Evolutionary conservation across 1,284 basidiomycete genomes (phyloP), one percentile per base, ranked within the genome.

Genomic region (Malassezia restricta): DNA sequence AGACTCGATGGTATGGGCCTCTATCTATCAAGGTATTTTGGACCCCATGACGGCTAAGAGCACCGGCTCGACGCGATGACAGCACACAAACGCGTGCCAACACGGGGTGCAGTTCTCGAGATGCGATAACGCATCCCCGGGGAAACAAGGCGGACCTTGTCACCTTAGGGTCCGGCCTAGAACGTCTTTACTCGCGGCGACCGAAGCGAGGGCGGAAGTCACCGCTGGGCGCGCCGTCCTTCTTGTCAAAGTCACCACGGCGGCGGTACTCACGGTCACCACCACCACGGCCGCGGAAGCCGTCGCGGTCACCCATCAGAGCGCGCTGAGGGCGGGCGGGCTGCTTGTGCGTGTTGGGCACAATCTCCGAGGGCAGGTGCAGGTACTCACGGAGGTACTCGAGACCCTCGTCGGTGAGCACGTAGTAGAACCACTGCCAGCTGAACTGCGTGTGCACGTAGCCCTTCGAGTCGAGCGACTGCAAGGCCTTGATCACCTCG

Each of bases 401-500:
- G 29, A 73, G 65, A 58, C 70, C 70, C 62, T 73, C 70, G 56
- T 69, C 61, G 43, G 67, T 73, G 53, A 73, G 64, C 40, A 67
- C 64, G 64, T 73, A 73, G 63, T 65, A 76, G 72, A 74, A 76
- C 73, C 71, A 76, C 63, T 75, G 75, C 76, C 76, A 76, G 58
- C 73, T 75, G 73, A 76, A 77, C 76, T 91, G 91, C 65, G 92
- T 96, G 83, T 96, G 94, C 77, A 98, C 89, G 77, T 81, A 85
- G 62, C 90, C 89, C 77, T 82, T 85, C 58, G 90, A 95, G 75
- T 87, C 96, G 68, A 99, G 81, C 77, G 87, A 91, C 78, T 98
- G 92, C 79, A 92, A 84, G 59, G 89, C 89, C 83, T 98, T 99
- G 82, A 99, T 94, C 71, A 98, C 94, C 76, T 95, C 81, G 64